Evolutionary conservation across 257 asterid species (phyloP).

Genomic region (Cruciata laevipes): DNA sequence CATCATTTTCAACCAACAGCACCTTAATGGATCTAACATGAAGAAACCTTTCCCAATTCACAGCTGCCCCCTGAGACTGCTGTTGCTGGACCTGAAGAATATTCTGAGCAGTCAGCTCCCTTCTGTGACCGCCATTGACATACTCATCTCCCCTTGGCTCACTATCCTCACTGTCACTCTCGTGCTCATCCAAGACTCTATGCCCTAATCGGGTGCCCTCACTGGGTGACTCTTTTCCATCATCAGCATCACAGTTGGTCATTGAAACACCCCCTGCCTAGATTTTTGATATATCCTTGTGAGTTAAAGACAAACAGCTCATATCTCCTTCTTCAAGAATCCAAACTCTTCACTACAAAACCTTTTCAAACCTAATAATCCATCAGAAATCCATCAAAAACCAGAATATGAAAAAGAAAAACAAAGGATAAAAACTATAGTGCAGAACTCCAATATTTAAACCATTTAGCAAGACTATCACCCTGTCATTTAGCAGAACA

Average conservation of each 20-base stretch:
- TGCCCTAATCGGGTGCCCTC: conserved; percentile 31
- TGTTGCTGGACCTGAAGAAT: conserved; percentile 39
- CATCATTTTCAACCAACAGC: conserved; percentile 80
- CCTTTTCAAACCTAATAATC: conserved; percentile 26
- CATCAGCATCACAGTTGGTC: conserved; percentile 43
- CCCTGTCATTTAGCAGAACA: conserved; percentile 33
- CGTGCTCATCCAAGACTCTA: conserved; percentile 28
- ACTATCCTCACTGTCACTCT: conserved; percentile 15
- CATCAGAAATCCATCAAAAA: conserved; percentile 28
- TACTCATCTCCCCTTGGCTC: conserved; percentile 23
- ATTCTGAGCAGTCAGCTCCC: conserved; percentile 27
- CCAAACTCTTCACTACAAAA: conserved; percentile 25
- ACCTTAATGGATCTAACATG: conserved; percentile 75
- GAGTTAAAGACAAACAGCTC: conserved; percentile 32
- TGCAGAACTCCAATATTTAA: conserved; percentile 18
- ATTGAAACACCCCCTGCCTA: conserved; percentile 50
- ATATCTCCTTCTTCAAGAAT: conserved; percentile 37
- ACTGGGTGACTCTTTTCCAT: conserved; percentile 32
- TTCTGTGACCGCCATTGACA: conserved; percentile 17
- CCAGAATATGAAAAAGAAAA: conserved; percentile 18
- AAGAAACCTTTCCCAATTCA: conserved; percentile 82
- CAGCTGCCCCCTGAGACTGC: conserved; percentile 39
- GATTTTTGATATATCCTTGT: conserved; percentile 40
- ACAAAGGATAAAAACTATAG: conserved; percentile 6
- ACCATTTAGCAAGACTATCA: conserved; percentile 16